A percentile compares a stretch with the other conserved stretches of the same genome.
phyloP scores from a whole-genome alignment of 2,329 filamentous ascomycete genomes.

The Cryphonectria radicalis region DNA sequence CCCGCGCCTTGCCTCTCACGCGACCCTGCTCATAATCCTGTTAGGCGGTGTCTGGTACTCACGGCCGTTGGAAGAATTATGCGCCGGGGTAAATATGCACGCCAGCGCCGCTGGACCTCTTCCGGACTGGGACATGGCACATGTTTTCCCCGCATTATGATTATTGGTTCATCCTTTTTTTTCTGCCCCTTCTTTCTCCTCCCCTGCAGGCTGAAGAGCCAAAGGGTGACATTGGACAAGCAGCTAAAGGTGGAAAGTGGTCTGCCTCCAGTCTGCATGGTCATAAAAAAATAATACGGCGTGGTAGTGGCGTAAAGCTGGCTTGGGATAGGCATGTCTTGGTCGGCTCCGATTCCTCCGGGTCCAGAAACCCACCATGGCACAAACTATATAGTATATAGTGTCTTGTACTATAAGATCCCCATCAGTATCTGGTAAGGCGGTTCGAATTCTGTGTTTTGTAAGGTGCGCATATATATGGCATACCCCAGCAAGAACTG shows the following conservation, averaged over 20 bases:
- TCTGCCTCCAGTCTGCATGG: not conserved
- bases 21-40: not conserved
- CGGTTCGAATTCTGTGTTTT: not conserved
- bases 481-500: not conserved
- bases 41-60: not conserved
- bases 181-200: too few species aligned
- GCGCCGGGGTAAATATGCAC: not conserved
- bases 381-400: not conserved
- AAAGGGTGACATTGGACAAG: not conserved
- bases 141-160: slow-evolving; percentile 1
- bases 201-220: too few species aligned
- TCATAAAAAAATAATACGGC: not conserved
- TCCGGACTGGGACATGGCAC: not conserved
- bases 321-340: not conserved
- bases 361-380: not conserved
- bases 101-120: slow-evolving; percentile 12
- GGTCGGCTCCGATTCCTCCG: slow-evolving; percentile 3
- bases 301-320: not conserved
- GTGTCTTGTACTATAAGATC: not conserved
- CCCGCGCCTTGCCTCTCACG: slow-evolving; percentile 14
- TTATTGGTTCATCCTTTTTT: not conserved
- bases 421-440: too few species aligned
- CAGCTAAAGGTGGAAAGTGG: not conserved
- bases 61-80: slow-evolving; percentile 6
- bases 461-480: slow-evolving; percentile 13